Base-by-base conservation (phyloP, 768 basidiomycete species). In the Krasilnikovozyma curviuscula region DNA sequence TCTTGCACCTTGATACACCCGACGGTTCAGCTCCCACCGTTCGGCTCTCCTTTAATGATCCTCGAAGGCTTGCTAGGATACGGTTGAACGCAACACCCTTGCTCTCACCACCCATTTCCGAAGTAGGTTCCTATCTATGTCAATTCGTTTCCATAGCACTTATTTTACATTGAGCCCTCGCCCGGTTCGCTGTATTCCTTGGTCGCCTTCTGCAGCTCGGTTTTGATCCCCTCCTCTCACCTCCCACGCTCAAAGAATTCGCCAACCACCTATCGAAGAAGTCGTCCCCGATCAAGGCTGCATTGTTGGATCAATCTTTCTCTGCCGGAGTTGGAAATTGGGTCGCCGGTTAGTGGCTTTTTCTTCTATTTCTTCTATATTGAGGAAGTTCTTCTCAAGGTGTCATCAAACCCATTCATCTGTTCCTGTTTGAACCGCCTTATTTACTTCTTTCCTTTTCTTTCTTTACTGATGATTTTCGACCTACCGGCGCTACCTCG, bases 251-350 rank as follows among this genome's bases (percentile, higher is more conserved):
- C 12, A 54, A 56, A 1, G 31, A 30, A 1, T 49, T 58, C 6
- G 46, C 50, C 0, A 14, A n/a, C 0, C 34, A 49, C 1, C 31
- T 62, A 1, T 24, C 39, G 2, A 49, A 41, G 16, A 50, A 58
- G 5, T 37, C 52, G 21, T 53, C 58, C 0, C 61, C 61, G 3
- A 62, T 62, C 52, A 62, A 62, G 29, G 55, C 57, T 3, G 55
- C 59, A 7, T 48, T 62, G 4, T 56, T 62, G 10, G 57, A 62
- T 38, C 61, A 62, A 40, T 52, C 57, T 32, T 56, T 54, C 7
- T 52, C 53, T 7, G 44, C 50, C 5, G 56, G 57, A 6, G 39
- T 55, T 10, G 55, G 56, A 7, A 61, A 62, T 46, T 62, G 60
- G 56, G 50, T 62, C 33, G 57, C 57, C 44, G 48, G 48, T 49